Base-by-base conservation (phyloP, 331 rosid species). In the Cydonia oblonga region DNA sequence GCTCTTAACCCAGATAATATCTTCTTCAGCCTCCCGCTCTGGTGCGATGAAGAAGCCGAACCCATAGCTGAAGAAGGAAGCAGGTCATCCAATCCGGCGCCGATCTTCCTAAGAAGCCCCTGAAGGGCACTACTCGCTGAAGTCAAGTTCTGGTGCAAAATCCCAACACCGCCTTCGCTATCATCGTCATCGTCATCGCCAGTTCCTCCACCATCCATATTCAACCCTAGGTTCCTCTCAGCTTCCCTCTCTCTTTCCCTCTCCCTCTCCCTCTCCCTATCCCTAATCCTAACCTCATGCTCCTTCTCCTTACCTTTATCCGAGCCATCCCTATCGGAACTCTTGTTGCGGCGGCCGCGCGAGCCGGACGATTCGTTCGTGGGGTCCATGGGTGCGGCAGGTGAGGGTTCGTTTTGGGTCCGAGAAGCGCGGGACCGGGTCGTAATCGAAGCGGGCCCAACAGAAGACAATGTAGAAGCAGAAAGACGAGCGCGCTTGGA, bases 51-150 rank as follows among this genome's bases (percentile, higher is more conserved):
- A 1, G 98, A 88, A 0, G 87, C 87, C 1, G 96, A 85, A 12
- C 90, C 96, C 80, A 91, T 90, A 0, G 86, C 97, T 5, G 97
- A 81, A 0, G 97, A 82, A 0, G 99, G 99, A 22, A 95, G 89
- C 53, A 95, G 79, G 82, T 95, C 99, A 71, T 95, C 99, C 65
- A 95, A 68, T 20, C 99, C 99, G 0, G 97, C 99, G n/a, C 99
- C 99, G 16, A 95, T 90, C 75, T 95, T 95, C 76, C 96, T 68
- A 35, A 95, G 89, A 72, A 95, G 90, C 51, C 99, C 99, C 68
- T 95, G 99, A 13, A 95, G 93, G 19, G 99, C 99, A 72, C 97
- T 95, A n/a, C 99, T 95, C 0, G 99, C 97, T 0, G 99, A 84
- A 18, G 99, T 85, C 82, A 95, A 79, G 76, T 95, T 91, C 84